Evolutionary conservation across 306 rosid genomes (phyloP).

Genomic region (Amphicarpaea edgeworthii): DNA sequence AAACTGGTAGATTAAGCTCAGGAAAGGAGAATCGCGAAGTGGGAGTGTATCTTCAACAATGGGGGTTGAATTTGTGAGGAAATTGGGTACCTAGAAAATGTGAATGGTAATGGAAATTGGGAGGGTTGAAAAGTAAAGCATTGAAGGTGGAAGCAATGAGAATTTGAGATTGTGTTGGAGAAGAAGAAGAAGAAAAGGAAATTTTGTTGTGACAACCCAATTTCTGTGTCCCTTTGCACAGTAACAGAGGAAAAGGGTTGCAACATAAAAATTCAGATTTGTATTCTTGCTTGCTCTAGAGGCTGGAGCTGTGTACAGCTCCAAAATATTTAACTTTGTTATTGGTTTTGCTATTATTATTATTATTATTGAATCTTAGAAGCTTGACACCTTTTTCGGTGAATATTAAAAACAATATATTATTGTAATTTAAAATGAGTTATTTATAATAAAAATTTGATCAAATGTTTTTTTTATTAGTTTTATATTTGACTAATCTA

Average conservation of each 20-base stretch:
- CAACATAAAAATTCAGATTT: conserved; percentile 25
- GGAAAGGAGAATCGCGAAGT: conserved; percentile 29
- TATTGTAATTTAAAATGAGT: too few species aligned
- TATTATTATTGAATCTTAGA: too few species aligned
- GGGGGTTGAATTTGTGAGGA: conserved; percentile 41
- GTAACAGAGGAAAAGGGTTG: not conserved
- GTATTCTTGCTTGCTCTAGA: not conserved
- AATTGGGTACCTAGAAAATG: conserved; percentile 51
- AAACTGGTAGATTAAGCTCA: conserved; percentile 40
- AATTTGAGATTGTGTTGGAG: not conserved
- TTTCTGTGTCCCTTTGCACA: not conserved
- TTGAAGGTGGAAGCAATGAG: conserved; percentile 25
- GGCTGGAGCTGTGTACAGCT: not conserved
- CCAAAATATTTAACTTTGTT: not conserved
- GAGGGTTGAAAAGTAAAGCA: not conserved
- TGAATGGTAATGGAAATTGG: not conserved
- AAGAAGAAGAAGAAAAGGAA: conserved; percentile 39
- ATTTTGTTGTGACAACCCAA: not conserved
- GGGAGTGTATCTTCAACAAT: conserved; percentile 8
- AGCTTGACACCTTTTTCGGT: too few species aligned
- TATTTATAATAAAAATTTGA: too few species aligned
- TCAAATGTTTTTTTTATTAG: too few species aligned
- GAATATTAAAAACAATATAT: too few species aligned
- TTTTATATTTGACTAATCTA: too few species aligned
- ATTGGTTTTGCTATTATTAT: too few species aligned